Base-by-base conservation (phyloP, 768 basidiomycete species). In the Roridomyces roridus region DNA sequence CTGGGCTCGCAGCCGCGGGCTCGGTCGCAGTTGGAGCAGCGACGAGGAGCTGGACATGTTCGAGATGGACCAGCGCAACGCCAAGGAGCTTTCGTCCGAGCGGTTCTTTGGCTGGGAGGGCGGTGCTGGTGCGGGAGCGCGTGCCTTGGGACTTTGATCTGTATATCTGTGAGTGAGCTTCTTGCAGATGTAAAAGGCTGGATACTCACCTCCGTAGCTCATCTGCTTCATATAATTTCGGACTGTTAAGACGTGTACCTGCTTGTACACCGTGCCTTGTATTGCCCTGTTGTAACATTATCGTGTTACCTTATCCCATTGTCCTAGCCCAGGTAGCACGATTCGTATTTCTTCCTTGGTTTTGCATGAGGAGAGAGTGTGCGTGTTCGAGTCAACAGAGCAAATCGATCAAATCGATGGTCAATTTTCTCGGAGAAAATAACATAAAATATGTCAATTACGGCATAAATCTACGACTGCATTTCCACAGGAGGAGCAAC, bases 91-190 rank as follows among this genome's bases (percentile, higher is more conserved):
- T 26, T 68, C 67, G 14, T 72, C 74, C 12, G 90, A 92, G 69
- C 75, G 88, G 44, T 94, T 94, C 71, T 70, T 83, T 11, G 90
- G 87, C 20, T 94, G 92, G 92, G 87, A 89, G 60, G 92, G 92
- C 8, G 82, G 81, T 14, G 73, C 75, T 18, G 92, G 92, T 28
- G 87, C 91, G 41, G 92, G 92, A n/a, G 92, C 92, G 31, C 81
- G 92, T 18, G 88, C 90, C 28, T 77, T 94, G 73, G 91, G 91
- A 7, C 77, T 92, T 46, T 7, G 23, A 45, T 21, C 35, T 45
- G 47, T 55, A 37, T 40, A 20, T 20, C 25, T 31, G 52, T 59
- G 29, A 55, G 52, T 55, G n/a, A 11, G 20, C 24, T 9, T n/a
- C 10, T 17, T n/a, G n/a, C n/a, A n/a, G n/a, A 9, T 35, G 10